Conservation (phyloP, 2,329 filamentous ascomycete species). For the Lecanicillium sp. region DNA sequence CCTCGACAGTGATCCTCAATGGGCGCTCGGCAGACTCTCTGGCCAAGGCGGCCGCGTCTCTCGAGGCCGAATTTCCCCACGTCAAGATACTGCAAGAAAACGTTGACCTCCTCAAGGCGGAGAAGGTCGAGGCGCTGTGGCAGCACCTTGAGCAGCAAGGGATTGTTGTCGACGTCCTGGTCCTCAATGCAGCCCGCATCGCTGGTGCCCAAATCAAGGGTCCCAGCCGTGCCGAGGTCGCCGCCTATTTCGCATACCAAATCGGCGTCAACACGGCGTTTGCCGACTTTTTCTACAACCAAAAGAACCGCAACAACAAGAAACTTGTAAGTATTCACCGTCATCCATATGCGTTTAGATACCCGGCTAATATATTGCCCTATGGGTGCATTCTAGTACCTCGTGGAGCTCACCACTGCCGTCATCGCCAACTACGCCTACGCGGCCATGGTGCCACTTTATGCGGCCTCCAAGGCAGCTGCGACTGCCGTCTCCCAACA, state of each 20-base stretch:
- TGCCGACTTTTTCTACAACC: conserved; percentile 28
- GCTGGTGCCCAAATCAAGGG: conserved; percentile 5
- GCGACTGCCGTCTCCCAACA: conserved; percentile 30
- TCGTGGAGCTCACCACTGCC: conserved; percentile 27
- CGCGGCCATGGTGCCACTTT: conserved; percentile 20
- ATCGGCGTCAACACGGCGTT: conserved; percentile 14
- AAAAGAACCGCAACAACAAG: conserved; percentile 20
- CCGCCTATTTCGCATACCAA: conserved; percentile 15
- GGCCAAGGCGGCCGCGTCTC: conserved; percentile 18
- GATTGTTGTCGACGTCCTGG: conserved; percentile 21
- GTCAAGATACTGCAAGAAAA: conserved; percentile 22
- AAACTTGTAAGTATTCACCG: conserved; percentile 18
- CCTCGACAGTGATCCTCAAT: neutral
- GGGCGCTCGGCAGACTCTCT: too few relatives aligned
- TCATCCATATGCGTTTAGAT: neutral
- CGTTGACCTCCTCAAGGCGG: too few relatives aligned
- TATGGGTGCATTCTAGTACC: conserved; percentile 18
- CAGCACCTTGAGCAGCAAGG: conserved; percentile 19
- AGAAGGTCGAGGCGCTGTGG: conserved; percentile 24
- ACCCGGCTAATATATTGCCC: neutral
- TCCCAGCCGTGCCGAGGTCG: conserved; percentile 12
- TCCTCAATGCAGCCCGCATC: conserved; percentile 18
- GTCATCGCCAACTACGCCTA: conserved; percentile 24
- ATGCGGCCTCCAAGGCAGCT: conserved; percentile 33
- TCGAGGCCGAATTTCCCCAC: conserved; percentile 18